Evolutionary conservation across 2,329 filamentous ascomycete genomes (phyloP), one percentile per base, ranked within the genome.

Genomic region (Fusarium sublunatum): DNA sequence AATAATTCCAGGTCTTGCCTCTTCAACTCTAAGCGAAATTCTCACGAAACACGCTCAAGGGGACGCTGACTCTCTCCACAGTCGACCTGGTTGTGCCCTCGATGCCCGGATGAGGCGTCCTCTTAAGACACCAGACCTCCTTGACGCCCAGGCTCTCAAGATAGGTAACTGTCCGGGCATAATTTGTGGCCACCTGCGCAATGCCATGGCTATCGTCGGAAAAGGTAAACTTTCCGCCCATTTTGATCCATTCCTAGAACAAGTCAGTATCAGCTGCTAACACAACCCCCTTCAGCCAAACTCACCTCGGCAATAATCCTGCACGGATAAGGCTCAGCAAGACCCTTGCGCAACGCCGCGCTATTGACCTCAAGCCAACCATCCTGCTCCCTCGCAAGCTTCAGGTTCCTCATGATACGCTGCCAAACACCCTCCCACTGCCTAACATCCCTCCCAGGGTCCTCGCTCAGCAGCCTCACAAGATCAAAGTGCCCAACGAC

Each of bases 401-500:
- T 78, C 69, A 99, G 78, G 74, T 98, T 98, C 54, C 93, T 83
- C 68, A 85, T 66, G 29, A 96, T 84, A 71, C 81, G 86, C 46
- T 82, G 77, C 94, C 94, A 98, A 0, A 97, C 91, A 4, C 80
- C 75, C 8, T 75, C 71, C 82, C 86, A 88, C 42, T 73, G 73
- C 35, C 79, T 79, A 55, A 92, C 81, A 63, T 88, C 86, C 35
- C 84, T 76, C 44, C 84, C 85, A 0, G 90, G 89, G 19, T 90
- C 82, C 54, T 87, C 84, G 69, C 91, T 93, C 74, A 95, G 83
- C 63, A 99, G 79, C 11, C 94, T 83, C 51, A 98, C 90, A 19
- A 99, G 85, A 77, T 99, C 95, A 74, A 99, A 96, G 78, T 99
- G 95, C 0, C 93, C 95, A 5, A 99, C 89, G 11, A 99, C 83